A percentile compares a stretch with the other conserved stretches of the same genome.
Conservation (phyloP, 768 basidiomycete species). For the Naganishia friedmannii region DNA sequence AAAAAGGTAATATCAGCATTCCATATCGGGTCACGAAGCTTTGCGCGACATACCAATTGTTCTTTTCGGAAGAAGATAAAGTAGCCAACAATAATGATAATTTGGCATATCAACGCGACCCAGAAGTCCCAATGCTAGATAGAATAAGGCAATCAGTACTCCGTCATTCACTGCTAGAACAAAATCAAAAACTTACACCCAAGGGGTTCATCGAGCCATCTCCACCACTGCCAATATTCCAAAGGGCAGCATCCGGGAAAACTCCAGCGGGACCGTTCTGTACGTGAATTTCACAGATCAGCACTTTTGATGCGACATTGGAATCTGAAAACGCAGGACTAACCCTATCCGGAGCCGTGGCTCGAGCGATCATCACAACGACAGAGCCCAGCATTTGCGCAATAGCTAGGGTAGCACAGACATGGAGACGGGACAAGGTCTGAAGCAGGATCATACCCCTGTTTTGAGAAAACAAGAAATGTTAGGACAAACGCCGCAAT, state of each 20-base stretch:
- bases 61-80: constrained; percentile 98
- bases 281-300: not conserved
- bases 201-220: constrained; percentile 45
- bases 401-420: constrained; percentile 86
- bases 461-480: not conserved
- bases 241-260: constrained; percentile 86
- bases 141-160: constrained; percentile 25
- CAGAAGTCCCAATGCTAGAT: constrained; percentile 64
- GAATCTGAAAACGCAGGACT: constrained; percentile 24
- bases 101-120: constrained; percentile 61
- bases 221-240: constrained; percentile 66
- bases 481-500: not conserved
- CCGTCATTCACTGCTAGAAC: too few species aligned
- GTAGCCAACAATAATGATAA: constrained; percentile 84
- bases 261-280: constrained; percentile 77
- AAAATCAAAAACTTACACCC: constrained; percentile 19
- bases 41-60: constrained; percentile 58
- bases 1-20: not conserved
- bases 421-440: constrained; percentile 88
- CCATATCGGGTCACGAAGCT: not conserved
- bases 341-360: constrained; percentile 73
- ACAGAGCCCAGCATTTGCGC: constrained; percentile 84
- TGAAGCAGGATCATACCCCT: constrained; percentile 45
- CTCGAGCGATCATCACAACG: constrained; percentile 89
- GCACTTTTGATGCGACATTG: not conserved